These are phyloP conservation scores for Septoria petroselini DNA, from an alignment of 2,329 filamentous ascomycete genomes.

Conservation along the genomic window DNA sequence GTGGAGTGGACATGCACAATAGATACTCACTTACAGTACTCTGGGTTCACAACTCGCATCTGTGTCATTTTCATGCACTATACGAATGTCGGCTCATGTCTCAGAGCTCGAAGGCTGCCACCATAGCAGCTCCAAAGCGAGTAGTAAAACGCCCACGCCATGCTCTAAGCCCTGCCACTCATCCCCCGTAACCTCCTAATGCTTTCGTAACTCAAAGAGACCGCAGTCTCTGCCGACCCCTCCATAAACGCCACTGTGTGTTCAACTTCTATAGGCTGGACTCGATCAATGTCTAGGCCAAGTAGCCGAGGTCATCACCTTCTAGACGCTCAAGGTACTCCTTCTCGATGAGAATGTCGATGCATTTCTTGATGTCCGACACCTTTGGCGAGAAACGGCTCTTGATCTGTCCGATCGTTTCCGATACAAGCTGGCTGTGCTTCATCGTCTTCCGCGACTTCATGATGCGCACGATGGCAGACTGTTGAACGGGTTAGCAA, in stretches of 20 bases:
- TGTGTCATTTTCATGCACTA: slow-evolving; percentile 15
- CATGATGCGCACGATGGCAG: slow-evolving; percentile 98
- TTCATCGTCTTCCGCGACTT: slow-evolving; percentile 99
- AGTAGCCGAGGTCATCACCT: slow-evolving; percentile 89
- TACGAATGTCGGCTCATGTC: slow-evolving; percentile 4
- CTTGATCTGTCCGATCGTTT: slow-evolving; percentile 94
- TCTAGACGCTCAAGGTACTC: slow-evolving; percentile 96
- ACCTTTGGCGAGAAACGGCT: slow-evolving; percentile 90
- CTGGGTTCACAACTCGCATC: slow-evolving; percentile 11
- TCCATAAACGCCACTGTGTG: slow-evolving; percentile 8
- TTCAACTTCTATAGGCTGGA: neutral
- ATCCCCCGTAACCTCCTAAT: slow-evolving; percentile 7
- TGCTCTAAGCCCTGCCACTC: slow-evolving; percentile 27
- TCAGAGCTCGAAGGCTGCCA: slow-evolving; percentile 10
- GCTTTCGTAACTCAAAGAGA: slow-evolving; percentile 10
- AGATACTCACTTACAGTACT: too few species aligned
- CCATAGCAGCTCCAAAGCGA: slow-evolving; percentile 3
- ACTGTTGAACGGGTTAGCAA: slow-evolving; percentile 56
- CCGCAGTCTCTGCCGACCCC: slow-evolving; percentile 9
- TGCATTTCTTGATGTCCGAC: slow-evolving; percentile 97
- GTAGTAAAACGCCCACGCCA: slow-evolving; percentile 32
- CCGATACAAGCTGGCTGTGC: slow-evolving; percentile 87
- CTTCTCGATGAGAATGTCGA: slow-evolving; percentile 97
- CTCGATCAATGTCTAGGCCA: slow-evolving; percentile 60
- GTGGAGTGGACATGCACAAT: too few species aligned